phyloP scores from a whole-genome alignment of 2,329 filamentous ascomycete species.

The Stemphylium vesicarium region DNA sequence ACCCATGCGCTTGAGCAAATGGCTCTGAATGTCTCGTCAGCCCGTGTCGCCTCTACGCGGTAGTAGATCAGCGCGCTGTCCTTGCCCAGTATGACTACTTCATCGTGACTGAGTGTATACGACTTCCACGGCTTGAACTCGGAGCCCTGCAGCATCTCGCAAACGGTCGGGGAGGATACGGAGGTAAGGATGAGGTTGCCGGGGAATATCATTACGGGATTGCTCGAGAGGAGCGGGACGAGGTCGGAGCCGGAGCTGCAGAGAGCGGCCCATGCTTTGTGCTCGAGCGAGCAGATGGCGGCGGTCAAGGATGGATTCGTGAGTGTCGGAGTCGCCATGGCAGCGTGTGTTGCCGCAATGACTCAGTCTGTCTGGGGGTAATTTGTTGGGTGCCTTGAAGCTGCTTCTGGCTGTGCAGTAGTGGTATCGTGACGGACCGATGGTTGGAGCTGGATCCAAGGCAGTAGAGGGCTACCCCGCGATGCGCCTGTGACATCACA shows the following conservation, averaged over 20 bases:
- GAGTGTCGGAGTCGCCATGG: slow-evolving; percentile 20
- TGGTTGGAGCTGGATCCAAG: neutral
- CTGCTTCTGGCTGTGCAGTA: too few species aligned
- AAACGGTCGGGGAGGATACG: slow-evolving; percentile 35
- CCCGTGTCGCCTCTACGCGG: slow-evolving; percentile 29
- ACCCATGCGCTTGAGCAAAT: slow-evolving; percentile 40
- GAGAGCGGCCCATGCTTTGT: slow-evolving; percentile 47
- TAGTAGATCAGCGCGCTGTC: slow-evolving; percentile 36
- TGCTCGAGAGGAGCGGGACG: slow-evolving; percentile 41
- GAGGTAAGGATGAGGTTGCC: slow-evolving; percentile 45
- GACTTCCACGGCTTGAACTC: slow-evolving; percentile 33
- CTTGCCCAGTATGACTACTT: slow-evolving; percentile 32
- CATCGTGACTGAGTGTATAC: slow-evolving; percentile 37
- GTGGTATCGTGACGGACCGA: neutral
- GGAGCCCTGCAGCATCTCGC: slow-evolving; percentile 26
- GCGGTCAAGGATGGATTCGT: slow-evolving; percentile 35
- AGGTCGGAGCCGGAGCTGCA: slow-evolving; percentile 42
- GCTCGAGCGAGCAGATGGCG: slow-evolving; percentile 38
- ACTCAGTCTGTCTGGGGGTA: too few species aligned
- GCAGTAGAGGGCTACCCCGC: slow-evolving; percentile 14
- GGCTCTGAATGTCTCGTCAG: slow-evolving; percentile 24
- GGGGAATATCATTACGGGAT: slow-evolving; percentile 51
- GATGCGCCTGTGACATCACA: slow-evolving; percentile 19
- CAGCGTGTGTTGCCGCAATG: too few species aligned
- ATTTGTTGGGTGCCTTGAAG: too few species aligned